These are phyloP conservation scores for Colletotrichum simmondsii DNA, from an alignment of 2,329 filamentous ascomycete species.

Conservation along the genomic window DNA sequence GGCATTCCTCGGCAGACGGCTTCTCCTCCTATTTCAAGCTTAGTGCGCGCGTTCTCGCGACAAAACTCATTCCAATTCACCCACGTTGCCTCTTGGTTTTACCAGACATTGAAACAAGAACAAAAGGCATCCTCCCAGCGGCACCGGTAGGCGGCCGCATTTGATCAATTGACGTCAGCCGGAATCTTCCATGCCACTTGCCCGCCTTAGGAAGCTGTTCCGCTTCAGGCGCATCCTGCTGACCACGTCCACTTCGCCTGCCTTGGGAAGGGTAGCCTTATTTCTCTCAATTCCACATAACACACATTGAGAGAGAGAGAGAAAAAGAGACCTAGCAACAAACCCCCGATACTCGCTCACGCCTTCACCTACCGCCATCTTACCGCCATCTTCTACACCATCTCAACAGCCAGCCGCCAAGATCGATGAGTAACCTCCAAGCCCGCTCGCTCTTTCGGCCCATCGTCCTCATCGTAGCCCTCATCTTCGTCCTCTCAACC, in stretches of 20 bases:
- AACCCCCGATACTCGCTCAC: background rate
- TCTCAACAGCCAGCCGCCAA: background rate
- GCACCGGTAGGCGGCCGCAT: background rate
- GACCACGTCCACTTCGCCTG: background rate
- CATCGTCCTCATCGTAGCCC: slow-evolving; percentile 13
- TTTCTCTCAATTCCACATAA: background rate
- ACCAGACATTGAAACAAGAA: background rate
- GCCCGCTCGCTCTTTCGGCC: slow-evolving; percentile 1
- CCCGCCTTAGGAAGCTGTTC: slow-evolving; percentile 15
- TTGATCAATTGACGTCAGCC: slow-evolving; percentile 21
- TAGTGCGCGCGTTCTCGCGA: background rate
- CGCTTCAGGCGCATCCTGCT: background rate
- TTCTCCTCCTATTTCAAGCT: background rate
- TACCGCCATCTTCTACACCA: background rate
- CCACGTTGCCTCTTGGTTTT: background rate
- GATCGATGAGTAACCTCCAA: slow-evolving; percentile 9
- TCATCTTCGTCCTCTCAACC: slow-evolving; percentile 6
- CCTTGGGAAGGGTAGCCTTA: background rate
- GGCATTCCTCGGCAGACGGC: background rate
- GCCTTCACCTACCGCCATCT: background rate
- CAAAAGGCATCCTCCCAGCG: background rate
- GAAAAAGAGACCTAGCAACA: background rate
- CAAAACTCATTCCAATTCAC: background rate
- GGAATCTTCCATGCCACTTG: slow-evolving; percentile 7
- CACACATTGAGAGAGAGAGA: no score